Conservation (phyloP, 164 flowering plant species). For the grape (Vitis vinifera) region ASM3070453v1 NC_081809.1:5602501-5603000, state of each 20-base stretch:
- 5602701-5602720: conserved; percentile 60
- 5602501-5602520: conserved; percentile 36
- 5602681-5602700: conserved; percentile 69
- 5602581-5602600: conserved; percentile 35
- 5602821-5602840: conserved; percentile 58
- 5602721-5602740: conserved; percentile 10
- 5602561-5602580: conserved; percentile 37
- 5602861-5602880: conserved; percentile 44
- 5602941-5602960: too few species aligned
- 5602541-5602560: conserved; percentile 43
- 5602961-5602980: too few species aligned
- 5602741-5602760: too few species aligned
- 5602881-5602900: conserved; percentile 38
- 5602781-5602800: conserved; percentile 66
- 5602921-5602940: too few species aligned
- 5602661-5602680: conserved; percentile 23
- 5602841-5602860: conserved; percentile 57
- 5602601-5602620: conserved; percentile 69
- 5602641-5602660: conserved; percentile 33
- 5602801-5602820: conserved; percentile 67
- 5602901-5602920: conserved; percentile 40
- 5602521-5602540: conserved; percentile 26
- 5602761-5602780: conserved; percentile 13
- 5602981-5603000: too few species aligned
- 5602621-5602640: conserved; percentile 50